Base-by-base conservation (phyloP, 768 basidiomycete genomes). In the Mycena metata region DNA sequence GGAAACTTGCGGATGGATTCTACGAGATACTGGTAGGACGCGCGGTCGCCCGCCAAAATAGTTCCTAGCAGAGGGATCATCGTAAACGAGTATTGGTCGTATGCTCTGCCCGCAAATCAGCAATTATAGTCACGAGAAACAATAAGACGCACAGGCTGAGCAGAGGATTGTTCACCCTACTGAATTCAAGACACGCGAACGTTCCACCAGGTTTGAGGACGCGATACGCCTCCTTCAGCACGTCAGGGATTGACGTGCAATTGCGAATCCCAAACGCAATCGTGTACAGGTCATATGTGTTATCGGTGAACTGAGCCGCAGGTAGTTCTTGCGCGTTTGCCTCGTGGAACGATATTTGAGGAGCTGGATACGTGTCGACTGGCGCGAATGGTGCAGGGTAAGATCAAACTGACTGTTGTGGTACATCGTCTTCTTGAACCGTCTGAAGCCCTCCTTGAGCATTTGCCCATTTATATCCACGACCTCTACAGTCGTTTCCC, bases 201-300 rank as follows among this genome's bases (percentile, higher is more conserved):
- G 89, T 93, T 56, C 96, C 98, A 64, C 98, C 98, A 0, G 98
- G 98, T 78, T 96, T 98, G 39, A 99, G 87, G 16, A 99, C 96
- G 24, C 98, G 89, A 79, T 97, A 83, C 2, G 98, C 98, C 78
- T 98, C 96, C 65, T 85, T 85, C 50, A 99, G 83, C 17, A 96
- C 98, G 24, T 89, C 90, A 1, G 93, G 92, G 65, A 98, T 89
- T 54, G 94, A 94, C 19, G 98, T 99, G 82, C 95, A 96, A 77
- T 99, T 99, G 43, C 98, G 88, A 73, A 99, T 99, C 26, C 98
- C 97, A 74, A 99, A 99, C 0, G 98, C 96, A 78, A 99, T 98
- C 30, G 98, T 99, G 82, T 99, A 99, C 19, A 98, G 83, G 81
- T 99, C 96, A 71, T 96, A 95, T 19, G 94, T 88, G 78, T 95